Evolutionary conservation across 192 early-diverging fungal species (phyloP).

Genomic region (Podila minutissima): DNA sequence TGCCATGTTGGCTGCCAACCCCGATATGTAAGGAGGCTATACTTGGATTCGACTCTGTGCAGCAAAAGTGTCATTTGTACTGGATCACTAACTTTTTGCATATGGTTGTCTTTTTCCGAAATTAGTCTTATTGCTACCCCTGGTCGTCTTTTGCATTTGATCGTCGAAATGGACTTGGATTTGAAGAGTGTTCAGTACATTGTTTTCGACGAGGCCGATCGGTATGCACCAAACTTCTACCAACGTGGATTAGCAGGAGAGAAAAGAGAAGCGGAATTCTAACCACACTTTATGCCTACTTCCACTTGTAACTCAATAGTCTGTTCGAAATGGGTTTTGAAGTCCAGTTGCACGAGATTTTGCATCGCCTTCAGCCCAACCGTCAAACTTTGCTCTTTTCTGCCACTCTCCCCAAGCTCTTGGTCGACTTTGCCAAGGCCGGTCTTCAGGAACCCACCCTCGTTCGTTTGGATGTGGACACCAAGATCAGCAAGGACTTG

Average conservation of each 20-base stretch:
- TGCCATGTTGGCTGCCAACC: conserved; percentile 90
- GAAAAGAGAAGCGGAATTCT: neutral
- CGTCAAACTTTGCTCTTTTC: conserved; percentile 96
- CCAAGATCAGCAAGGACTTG: conserved; percentile 95
- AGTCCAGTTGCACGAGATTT: conserved; percentile 93
- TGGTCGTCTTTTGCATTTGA: conserved; percentile 83
- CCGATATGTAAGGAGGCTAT: conserved; percentile 77
- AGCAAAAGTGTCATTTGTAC: too few relatives aligned
- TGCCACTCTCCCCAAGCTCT: conserved; percentile 91
- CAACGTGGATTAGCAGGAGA: neutral
- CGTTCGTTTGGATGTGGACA: conserved; percentile 93
- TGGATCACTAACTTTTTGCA: neutral
- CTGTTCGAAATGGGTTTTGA: conserved; percentile 98
- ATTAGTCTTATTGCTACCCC: conserved; percentile 79
- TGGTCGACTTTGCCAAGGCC: conserved; percentile 98
- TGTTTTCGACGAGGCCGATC: conserved; percentile 99
- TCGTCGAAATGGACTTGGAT: conserved; percentile 93
- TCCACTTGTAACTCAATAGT: conserved; percentile 24
- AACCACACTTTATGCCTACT: neutral
- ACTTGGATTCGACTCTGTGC: neutral
- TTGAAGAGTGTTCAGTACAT: conserved; percentile 92
- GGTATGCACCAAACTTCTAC: conserved; percentile 54
- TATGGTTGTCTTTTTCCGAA: neutral
- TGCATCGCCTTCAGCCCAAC: conserved; percentile 80
- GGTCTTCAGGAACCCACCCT: conserved; percentile 94